Evolutionary conservation across 2,329 filamentous ascomycete species (phyloP).

Genomic region (Aspergillus sp.): DNA sequence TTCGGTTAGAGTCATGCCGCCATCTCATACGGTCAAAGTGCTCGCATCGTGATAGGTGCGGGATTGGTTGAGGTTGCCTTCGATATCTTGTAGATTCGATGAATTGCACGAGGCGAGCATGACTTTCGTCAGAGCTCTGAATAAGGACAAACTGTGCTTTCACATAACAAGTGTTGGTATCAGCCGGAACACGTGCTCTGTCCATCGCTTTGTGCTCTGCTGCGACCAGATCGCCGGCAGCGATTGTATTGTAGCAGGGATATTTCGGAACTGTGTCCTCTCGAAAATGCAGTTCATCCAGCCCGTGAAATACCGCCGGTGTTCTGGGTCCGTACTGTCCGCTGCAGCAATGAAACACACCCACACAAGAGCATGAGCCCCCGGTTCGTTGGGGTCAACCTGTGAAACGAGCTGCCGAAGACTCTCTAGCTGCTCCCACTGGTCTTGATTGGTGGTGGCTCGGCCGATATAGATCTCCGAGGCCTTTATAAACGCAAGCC

Average conservation of each 20-base stretch:
- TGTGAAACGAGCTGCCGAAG: constrained; percentile 21
- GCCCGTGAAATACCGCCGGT: constrained; percentile 27
- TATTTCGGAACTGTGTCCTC: constrained; percentile 31
- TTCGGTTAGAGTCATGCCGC: no score
- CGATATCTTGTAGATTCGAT: no score
- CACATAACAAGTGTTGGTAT: constrained; percentile 11
- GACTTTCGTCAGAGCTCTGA: no score
- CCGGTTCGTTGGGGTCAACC: constrained; percentile 19
- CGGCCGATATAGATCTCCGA: constrained; percentile 16
- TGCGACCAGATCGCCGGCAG: constrained; percentile 27
- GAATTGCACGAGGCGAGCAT: no score
- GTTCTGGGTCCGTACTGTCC: constrained; percentile 26
- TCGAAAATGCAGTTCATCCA: constrained; percentile 21
- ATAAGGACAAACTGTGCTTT: no score
- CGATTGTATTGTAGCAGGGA: constrained; percentile 26
- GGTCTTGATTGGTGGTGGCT: constrained; percentile 6
- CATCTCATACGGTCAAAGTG: no score
- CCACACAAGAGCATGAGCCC: constrained; percentile 34
- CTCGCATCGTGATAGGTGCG: no score
- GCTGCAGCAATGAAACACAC: constrained; percentile 34
- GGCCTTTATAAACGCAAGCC: constrained; percentile 12
- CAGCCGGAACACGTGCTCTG: constrained; percentile 8
- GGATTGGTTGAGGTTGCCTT: no score
- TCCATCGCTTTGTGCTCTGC: constrained; percentile 8
- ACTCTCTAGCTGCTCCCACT: constrained; percentile 17